These are phyloP conservation scores for Amphibolis antarctica DNA, from an alignment of 106 monocot genomes.

Conservation along the genomic window DNA sequence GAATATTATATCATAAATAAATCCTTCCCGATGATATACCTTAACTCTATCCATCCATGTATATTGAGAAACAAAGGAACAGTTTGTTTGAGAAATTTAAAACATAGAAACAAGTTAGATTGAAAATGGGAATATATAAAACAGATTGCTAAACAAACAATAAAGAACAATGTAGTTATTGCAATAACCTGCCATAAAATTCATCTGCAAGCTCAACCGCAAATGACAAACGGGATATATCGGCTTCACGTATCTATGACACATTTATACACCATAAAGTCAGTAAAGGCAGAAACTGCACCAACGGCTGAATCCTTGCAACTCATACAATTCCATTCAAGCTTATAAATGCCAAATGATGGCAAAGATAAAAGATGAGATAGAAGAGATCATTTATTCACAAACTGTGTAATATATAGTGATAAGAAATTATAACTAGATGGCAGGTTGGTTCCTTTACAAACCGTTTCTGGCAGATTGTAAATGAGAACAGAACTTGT, in stretches of 20 bases:
- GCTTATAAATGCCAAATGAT: too few relatives aligned
- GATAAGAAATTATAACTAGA: not conserved
- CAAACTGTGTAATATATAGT: not conserved
- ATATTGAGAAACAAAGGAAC: not conserved
- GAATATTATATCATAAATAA: not conserved
- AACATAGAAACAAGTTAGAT: constrained; percentile 2
- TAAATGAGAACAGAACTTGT: constrained; percentile 39
- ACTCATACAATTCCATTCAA: too few relatives aligned
- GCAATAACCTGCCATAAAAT: constrained; percentile 84
- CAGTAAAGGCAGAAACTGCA: not conserved
- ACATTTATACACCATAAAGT: not conserved
- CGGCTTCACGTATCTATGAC: constrained; percentile 27
- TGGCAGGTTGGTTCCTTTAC: not conserved
- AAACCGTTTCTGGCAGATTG: constrained; percentile 23
- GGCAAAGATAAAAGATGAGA: too few relatives aligned
- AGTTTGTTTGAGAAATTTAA: not conserved
- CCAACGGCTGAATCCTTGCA: too few relatives aligned
- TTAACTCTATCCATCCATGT: constrained; percentile 1
- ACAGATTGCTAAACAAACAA: not conserved
- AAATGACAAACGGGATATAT: constrained; percentile 68
- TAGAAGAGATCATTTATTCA: too few relatives aligned
- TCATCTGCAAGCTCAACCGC: constrained; percentile 99
- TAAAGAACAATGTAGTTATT: not conserved
- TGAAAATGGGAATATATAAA: not conserved
- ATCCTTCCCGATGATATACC: not conserved